A percentile compares a stretch with the other conserved stretches of the same genome.
These are phyloP conservation scores for Beauveria australis DNA, from an alignment of 2,329 filamentous ascomycete genomes.

Conservation along the genomic window DNA sequence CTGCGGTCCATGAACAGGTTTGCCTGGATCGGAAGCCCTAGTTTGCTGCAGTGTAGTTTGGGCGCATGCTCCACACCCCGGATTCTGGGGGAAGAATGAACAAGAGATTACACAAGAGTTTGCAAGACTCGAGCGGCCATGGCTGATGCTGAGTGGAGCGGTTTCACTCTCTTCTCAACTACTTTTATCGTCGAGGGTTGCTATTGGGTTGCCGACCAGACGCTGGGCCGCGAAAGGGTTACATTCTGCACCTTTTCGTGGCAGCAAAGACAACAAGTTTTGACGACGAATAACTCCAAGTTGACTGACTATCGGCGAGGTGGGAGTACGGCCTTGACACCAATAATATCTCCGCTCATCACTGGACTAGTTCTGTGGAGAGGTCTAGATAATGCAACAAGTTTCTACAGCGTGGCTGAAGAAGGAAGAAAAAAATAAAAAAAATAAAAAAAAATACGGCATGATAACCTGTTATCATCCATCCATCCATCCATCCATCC, in stretches of 20 bases:
- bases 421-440: not conserved
- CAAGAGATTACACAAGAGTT: not conserved
- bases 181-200: not conserved
- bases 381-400: not conserved
- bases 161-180: not conserved
- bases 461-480: not conserved
- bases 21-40: conserved; percentile 7
- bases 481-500: not conserved
- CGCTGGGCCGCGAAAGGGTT: not conserved
- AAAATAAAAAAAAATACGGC: too few relatives aligned
- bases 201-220: not conserved
- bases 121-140: not conserved
- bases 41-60: too few relatives aligned
- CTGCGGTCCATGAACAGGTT: conserved; percentile 9
- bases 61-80: conserved; percentile 6
- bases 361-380: not conserved
- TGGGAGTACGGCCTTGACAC: not conserved
- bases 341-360: not conserved
- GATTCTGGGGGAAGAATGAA: conserved; percentile 1
- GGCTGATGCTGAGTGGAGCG: not conserved
- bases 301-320: not conserved
- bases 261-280: too few relatives aligned
- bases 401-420: not conserved
- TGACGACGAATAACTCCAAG: too few relatives aligned
- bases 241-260: not conserved